Percentiles rank a stretch among this genome's conserved stretches.
Evolutionary conservation across 371 early-diverging fungal species (phyloP).

Genomic region (Blastocladiella emersonii): DNA sequence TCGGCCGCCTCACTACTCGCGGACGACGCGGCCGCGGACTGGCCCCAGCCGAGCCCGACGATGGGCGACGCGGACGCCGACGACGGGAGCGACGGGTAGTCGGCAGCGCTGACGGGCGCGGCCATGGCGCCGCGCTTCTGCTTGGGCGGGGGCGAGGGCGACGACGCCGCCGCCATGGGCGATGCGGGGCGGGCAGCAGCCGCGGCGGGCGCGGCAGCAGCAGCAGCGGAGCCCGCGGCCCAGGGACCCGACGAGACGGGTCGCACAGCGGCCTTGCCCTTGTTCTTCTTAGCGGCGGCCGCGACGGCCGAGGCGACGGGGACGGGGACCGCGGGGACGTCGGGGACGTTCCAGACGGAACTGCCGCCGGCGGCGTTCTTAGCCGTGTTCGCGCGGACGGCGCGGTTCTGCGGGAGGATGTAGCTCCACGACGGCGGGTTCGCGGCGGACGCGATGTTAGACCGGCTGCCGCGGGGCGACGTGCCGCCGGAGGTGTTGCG

Average conservation of each 20-base stretch:
- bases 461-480: constrained; percentile 16
- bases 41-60: constrained; percentile 17
- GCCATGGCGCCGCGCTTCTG: constrained; percentile 18
- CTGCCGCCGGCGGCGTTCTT: background rate
- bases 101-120: constrained; percentile 11
- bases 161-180: constrained; percentile 24
- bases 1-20: constrained; percentile 10
- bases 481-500: constrained; percentile 3
- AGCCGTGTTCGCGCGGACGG: background rate
- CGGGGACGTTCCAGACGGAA: background rate
- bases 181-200: constrained; percentile 15
- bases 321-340: constrained; percentile 6
- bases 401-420: constrained; percentile 12
- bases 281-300: constrained; percentile 27
- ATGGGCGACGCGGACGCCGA: constrained; percentile 19
- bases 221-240: constrained; percentile 22
- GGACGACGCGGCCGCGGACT: background rate
- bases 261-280: constrained; percentile 29
- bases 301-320: constrained; percentile 22
- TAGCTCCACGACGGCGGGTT: background rate
- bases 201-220: constrained; percentile 20
- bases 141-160: constrained; percentile 23
- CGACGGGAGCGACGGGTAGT: constrained; percentile 32
- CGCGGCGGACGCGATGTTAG: constrained; percentile 11
- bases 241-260: constrained; percentile 6